Evolutionary conservation across 2,329 filamentous ascomycete genomes (phyloP).

Genomic region (Penicillium expansum): DNA sequence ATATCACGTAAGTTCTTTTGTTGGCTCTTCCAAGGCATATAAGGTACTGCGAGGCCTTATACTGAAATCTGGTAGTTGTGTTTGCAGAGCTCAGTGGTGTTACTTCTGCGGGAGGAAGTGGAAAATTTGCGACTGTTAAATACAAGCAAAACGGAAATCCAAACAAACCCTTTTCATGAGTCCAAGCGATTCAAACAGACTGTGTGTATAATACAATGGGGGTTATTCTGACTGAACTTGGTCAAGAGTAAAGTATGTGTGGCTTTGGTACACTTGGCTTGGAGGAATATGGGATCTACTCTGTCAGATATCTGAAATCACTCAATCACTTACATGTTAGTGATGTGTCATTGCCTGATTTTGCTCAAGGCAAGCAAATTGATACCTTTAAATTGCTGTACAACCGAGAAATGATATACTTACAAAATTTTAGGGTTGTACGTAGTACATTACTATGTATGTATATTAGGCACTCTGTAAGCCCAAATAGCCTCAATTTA

Average conservation of each 20-base stretch:
- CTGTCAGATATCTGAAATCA: neutral
- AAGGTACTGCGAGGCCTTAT: neutral
- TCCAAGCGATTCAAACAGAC: neutral
- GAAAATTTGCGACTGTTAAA: neutral
- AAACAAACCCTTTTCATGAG: neutral
- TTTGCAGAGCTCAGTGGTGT: conserved; percentile 1
- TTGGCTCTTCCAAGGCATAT: too few species aligned
- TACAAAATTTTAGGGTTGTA: neutral
- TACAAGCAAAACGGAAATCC: neutral
- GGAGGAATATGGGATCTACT: neutral
- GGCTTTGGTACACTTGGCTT: neutral
- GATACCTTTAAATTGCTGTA: neutral
- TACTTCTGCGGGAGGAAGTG: neutral
- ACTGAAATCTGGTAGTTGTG: neutral
- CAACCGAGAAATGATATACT: neutral
- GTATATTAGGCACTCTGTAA: neutral
- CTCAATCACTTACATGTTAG: neutral
- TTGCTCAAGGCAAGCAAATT: neutral
- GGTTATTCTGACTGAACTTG: neutral
- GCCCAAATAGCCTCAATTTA: neutral
- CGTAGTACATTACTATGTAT: neutral
- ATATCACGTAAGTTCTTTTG: neutral
- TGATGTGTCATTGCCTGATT: neutral
- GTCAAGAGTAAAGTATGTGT: neutral
- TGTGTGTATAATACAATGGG: neutral